A percentile compares a stretch with the other conserved stretches of the same genome.
Conservation (phyloP, 495 filamentous ascomycete genomes). For the Neurospora sp. region DNA sequence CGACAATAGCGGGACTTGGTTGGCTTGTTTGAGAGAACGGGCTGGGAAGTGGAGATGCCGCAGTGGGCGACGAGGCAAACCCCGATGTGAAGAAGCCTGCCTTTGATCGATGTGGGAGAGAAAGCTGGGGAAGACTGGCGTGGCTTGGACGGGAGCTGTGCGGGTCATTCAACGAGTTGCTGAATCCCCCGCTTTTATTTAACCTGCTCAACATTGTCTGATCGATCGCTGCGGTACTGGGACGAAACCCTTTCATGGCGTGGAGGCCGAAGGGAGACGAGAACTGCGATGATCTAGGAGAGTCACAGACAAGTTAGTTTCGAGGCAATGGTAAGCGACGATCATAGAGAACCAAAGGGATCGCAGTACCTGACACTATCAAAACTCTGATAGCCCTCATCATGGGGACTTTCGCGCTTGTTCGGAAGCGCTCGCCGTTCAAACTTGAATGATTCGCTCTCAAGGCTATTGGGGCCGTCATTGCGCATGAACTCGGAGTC, state of each 20-base stretch:
- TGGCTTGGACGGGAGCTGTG: constrained; percentile 35
- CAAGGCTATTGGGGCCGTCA: constrained; percentile 10
- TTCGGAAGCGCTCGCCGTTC: constrained; percentile 14
- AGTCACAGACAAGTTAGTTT: constrained; percentile 9
- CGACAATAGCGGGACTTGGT: background rate
- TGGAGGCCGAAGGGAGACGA: constrained; percentile 30
- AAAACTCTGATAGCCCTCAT: constrained; percentile 45
- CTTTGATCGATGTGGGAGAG: constrained; percentile 35
- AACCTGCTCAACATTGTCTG: constrained; percentile 67
- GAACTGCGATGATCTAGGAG: constrained; percentile 16
- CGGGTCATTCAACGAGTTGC: constrained; percentile 40
- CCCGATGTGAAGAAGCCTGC: constrained; percentile 31
- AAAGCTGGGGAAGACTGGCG: constrained; percentile 38
- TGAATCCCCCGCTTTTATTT: constrained; percentile 48
- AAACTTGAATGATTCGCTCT: constrained; percentile 20
- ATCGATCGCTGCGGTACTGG: constrained; percentile 63
- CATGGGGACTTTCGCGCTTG: constrained; percentile 21
- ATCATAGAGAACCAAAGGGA: background rate
- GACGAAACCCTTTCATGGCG: constrained; percentile 43
- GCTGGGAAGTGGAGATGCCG: constrained; percentile 37
- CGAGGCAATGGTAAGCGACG: background rate
- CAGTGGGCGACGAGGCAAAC: constrained; percentile 35
- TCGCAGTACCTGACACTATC: constrained; percentile 27
- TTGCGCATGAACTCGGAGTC: constrained; percentile 13
- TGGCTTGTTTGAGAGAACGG: background rate